Evolutionary conservation across 2,329 filamentous ascomycete genomes (phyloP).

Genomic region (Aspergillus pseudotamarii): DNA sequence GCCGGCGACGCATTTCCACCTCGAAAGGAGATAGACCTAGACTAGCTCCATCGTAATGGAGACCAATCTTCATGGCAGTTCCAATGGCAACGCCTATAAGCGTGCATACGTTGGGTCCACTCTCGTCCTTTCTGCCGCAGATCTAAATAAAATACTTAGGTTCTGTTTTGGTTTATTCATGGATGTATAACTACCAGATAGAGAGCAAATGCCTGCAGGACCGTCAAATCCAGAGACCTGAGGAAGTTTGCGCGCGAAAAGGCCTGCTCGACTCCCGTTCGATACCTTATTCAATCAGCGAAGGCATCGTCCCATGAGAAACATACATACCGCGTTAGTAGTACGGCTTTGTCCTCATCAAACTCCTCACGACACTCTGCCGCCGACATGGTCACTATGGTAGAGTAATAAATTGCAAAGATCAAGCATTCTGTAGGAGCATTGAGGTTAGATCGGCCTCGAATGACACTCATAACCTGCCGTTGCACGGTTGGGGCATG

Average conservation of each 20-base stretch:
- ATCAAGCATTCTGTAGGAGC: conserved; percentile 17
- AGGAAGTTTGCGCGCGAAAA: conserved; percentile 15
- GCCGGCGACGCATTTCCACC: conserved; percentile 23
- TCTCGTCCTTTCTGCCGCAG: conserved; percentile 16
- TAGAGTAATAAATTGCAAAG: conserved; percentile 23
- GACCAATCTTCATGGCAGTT: conserved; percentile 16
- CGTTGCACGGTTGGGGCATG: conserved; percentile 56
- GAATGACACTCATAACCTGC: conserved; percentile 47
- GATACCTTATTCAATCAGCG: conserved; percentile 20
- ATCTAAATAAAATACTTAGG: conserved; percentile 13
- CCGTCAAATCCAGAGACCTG: conserved; percentile 16
- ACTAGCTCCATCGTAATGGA: conserved; percentile 16
- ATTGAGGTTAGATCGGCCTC: neutral
- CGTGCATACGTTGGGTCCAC: conserved; percentile 16
- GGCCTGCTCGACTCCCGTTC: conserved; percentile 19
- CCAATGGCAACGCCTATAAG: conserved; percentile 15
- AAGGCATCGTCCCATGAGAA: neutral
- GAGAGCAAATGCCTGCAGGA: conserved; percentile 25
- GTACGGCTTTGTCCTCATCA: conserved; percentile 10
- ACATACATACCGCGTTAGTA: conserved; percentile 17
- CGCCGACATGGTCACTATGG: conserved; percentile 16
- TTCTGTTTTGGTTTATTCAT: too few species aligned
- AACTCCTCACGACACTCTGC: conserved; percentile 17
- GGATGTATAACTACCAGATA: conserved; percentile 20
- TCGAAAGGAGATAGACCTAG: conserved; percentile 18